Percentiles rank a stretch among this genome's conserved stretches.
Conservation (phyloP, 2,329 filamentous ascomycete genomes). For the Exophiala viscosa region DNA sequence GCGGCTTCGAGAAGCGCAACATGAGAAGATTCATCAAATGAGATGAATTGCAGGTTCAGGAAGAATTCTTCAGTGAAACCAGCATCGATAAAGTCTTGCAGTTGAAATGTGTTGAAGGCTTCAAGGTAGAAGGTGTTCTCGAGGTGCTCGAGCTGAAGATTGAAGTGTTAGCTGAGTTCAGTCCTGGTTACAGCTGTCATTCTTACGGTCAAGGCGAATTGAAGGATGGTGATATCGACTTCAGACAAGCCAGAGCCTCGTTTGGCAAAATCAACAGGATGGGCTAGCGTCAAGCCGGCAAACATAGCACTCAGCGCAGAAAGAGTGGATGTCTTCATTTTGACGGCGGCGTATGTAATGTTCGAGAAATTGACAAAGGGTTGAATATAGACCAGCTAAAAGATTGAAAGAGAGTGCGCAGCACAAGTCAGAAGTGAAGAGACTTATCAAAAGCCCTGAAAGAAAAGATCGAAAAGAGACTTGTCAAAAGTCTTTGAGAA, state of each 20-base stretch:
- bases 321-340: slow-evolving; percentile 23
- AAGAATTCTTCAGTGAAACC: slow-evolving; percentile 56
- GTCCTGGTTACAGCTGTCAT: neutral
- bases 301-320: slow-evolving; percentile 18
- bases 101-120: slow-evolving; percentile 64
- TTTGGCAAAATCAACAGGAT: slow-evolving; percentile 17
- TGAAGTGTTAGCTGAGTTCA: neutral
- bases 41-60: slow-evolving; percentile 59
- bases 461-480: slow-evolving; percentile 19
- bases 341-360: neutral
- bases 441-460: slow-evolving; percentile 23
- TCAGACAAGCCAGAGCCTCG: slow-evolving; percentile 35
- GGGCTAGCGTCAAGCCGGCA: slow-evolving; percentile 21
- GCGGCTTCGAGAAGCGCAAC: slow-evolving; percentile 58
- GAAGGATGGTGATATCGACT: slow-evolving; percentile 54
- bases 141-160: slow-evolving; percentile 61
- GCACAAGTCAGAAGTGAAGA: slow-evolving; percentile 17
- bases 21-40: slow-evolving; percentile 60
- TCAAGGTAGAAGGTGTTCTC: slow-evolving; percentile 69
- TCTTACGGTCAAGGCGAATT: slow-evolving; percentile 40
- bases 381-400: neutral
- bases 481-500: slow-evolving; percentile 24
- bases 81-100: slow-evolving; percentile 60
- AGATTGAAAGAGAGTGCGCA: slow-evolving; percentile 20
- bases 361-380: neutral